A percentile compares a stretch with the other conserved stretches of the same genome.
phyloP scores from a whole-genome alignment of 345 rosid genomes.

The Populus davidiana region DNA sequence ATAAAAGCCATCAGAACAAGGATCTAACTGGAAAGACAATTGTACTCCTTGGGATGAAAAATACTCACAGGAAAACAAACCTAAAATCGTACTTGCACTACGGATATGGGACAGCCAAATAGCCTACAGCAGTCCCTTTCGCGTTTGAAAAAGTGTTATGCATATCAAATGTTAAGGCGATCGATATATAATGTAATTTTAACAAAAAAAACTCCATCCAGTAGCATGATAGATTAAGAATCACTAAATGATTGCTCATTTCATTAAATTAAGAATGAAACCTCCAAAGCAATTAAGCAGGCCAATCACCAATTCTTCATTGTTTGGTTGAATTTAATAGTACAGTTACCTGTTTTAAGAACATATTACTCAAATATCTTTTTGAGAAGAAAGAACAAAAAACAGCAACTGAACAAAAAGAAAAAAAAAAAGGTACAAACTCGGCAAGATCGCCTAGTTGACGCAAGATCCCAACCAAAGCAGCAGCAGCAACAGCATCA shows the following conservation, averaged over 20 bases:
- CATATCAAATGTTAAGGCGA: too few species aligned
- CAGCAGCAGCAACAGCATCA: slow-evolving; percentile 75
- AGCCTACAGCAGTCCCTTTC: too few species aligned
- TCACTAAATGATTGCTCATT: too few species aligned
- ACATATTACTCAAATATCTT: too few species aligned
- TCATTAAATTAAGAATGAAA: not conserved
- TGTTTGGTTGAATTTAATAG: not conserved
- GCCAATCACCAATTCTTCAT: not conserved
- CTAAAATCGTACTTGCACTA: not conserved
- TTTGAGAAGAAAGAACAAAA: not conserved
- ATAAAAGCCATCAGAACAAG: too few species aligned
- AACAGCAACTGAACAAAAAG: not conserved
- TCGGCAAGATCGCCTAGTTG: slow-evolving; percentile 98
- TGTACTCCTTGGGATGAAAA: not conserved
- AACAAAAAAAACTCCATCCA: not conserved
- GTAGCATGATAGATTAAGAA: too few species aligned
- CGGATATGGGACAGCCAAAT: too few species aligned
- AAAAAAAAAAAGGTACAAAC: slow-evolving; percentile 36
- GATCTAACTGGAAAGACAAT: too few species aligned
- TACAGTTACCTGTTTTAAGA: not conserved
- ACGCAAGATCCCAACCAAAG: slow-evolving; percentile 92
- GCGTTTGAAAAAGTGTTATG: too few species aligned
- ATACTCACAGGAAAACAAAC: not conserved
- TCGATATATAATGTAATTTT: not conserved
- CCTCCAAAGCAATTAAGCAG: not conserved